These are phyloP conservation scores for Haberlea rhodopensis DNA, from an alignment of 257 asterid genomes.

Conservation along the genomic window DNA sequence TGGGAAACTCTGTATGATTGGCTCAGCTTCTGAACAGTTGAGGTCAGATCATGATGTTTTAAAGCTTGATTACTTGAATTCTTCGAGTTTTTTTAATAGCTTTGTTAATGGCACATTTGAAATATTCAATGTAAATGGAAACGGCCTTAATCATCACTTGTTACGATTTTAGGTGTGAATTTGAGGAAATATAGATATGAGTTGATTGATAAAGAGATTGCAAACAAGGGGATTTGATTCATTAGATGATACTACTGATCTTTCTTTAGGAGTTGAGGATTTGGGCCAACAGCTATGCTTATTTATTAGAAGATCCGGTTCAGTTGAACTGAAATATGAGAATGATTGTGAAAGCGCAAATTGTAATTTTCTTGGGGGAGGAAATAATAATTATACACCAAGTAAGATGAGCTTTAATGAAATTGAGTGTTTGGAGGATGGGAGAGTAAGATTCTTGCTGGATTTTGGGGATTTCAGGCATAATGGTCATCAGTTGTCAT, in stretches of 20 bases:
- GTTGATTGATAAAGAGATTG: slow-evolving; percentile 59
- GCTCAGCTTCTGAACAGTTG: slow-evolving; percentile 47
- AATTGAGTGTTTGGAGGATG: slow-evolving; percentile 57
- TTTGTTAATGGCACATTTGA: slow-evolving; percentile 72
- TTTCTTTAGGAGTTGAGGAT: slow-evolving; percentile 45
- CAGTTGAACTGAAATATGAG: slow-evolving; percentile 46
- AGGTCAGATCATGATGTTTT: slow-evolving; percentile 48
- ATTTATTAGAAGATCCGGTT: slow-evolving; percentile 36
- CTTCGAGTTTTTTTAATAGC: slow-evolving; percentile 57
- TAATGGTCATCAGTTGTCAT: slow-evolving; percentile 33
- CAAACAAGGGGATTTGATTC: slow-evolving; percentile 38
- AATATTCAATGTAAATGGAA: slow-evolving; percentile 28
- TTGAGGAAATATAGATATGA: slow-evolving; percentile 64
- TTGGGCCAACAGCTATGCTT: slow-evolving; percentile 37
- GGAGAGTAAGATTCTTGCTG: slow-evolving; percentile 67
- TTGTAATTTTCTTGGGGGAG: slow-evolving; percentile 55
- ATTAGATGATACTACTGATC: slow-evolving; percentile 42
- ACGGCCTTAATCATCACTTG: slow-evolving; percentile 27
- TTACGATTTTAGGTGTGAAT: slow-evolving; percentile 56
- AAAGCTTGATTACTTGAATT: slow-evolving; percentile 71
- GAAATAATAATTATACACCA: slow-evolving; percentile 40
- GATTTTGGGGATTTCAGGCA: slow-evolving; percentile 40
- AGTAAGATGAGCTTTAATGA: slow-evolving; percentile 40
- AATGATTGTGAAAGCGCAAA: slow-evolving; percentile 54
- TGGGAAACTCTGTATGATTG: slow-evolving; percentile 84